Evolutionary conservation across 129 eudicot genomes (phyloP).

Genomic region (Rutidosis leptorrhynchoides): DNA sequence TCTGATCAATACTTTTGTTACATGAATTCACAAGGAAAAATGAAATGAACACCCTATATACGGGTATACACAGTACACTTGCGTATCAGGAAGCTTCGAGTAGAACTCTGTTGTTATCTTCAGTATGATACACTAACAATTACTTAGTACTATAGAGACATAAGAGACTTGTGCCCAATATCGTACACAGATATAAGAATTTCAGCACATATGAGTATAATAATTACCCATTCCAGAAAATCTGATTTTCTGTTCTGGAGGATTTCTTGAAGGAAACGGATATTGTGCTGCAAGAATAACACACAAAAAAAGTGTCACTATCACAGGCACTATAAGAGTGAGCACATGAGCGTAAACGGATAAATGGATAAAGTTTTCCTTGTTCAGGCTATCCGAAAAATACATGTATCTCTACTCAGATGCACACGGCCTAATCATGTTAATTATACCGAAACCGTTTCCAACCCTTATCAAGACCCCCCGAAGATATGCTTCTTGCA

Average conservation of each 20-base stretch:
- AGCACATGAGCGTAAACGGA: background rate
- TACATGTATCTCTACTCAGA: too few species aligned
- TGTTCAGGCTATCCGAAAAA: too few species aligned
- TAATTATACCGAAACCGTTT: too few species aligned
- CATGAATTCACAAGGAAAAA: conserved; percentile 22
- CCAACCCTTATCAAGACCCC: too few species aligned
- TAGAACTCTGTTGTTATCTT: conserved; percentile 22
- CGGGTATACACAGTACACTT: conserved; percentile 32
- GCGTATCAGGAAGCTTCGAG: conserved; percentile 21
- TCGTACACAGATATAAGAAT: conserved; percentile 82
- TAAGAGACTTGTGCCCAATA: conserved; percentile 64
- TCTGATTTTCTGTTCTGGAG: conserved; percentile 93
- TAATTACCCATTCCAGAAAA: conserved; percentile 86
- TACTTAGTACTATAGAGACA: conserved; percentile 46
- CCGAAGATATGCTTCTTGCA: too few species aligned
- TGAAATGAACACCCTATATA: conserved; percentile 14
- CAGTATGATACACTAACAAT: conserved; percentile 15
- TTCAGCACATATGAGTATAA: conserved; percentile 75
- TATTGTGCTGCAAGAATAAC: conserved; percentile 70
- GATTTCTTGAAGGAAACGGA: conserved; percentile 88
- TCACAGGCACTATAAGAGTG: conserved; percentile 16
- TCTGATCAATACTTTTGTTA: conserved; percentile 1
- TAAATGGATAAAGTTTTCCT: too few species aligned
- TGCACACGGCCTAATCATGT: too few species aligned
- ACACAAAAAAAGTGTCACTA: conserved; percentile 13